phyloP scores from a whole-genome alignment of 257 asterid species.

The Rhazya stricta region DNA sequence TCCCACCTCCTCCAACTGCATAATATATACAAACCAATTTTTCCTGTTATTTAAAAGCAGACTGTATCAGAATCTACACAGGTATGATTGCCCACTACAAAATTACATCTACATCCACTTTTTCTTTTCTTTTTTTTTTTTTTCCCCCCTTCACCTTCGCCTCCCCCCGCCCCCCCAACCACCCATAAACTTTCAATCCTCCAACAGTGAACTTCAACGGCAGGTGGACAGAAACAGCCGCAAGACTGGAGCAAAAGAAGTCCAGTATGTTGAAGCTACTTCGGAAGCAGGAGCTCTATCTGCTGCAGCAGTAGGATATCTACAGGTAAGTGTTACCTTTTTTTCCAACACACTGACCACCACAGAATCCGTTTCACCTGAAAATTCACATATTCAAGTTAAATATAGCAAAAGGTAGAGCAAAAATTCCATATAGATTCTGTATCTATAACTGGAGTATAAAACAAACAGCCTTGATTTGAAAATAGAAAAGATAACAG shows the following conservation, averaged over 20 bases:
- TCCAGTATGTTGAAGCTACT: conserved; percentile 21
- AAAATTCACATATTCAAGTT: not conserved
- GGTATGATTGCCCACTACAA: not conserved
- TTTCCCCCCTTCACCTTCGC: too few species aligned
- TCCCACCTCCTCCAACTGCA: conserved; percentile 1
- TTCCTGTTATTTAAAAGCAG: not conserved
- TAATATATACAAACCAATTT: conserved; percentile 8
- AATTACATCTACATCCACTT: too few species aligned
- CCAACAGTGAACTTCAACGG: conserved; percentile 21
- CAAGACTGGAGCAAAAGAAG: conserved; percentile 22
- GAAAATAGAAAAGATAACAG: not conserved
- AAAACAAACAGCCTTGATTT: too few species aligned
- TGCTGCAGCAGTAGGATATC: conserved; percentile 20
- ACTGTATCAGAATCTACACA: not conserved
- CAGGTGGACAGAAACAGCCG: conserved; percentile 41
- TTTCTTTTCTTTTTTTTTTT: not conserved
- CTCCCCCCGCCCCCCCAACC: too few species aligned
- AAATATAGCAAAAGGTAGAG: not conserved
- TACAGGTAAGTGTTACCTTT: conserved; percentile 64
- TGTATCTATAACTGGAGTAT: not conserved
- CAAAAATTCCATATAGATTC: not conserved
- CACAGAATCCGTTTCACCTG: conserved; percentile 76
- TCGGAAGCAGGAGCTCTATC: conserved; percentile 20
- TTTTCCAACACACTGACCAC: conserved; percentile 65
- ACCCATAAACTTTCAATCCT: too few species aligned